These are phyloP conservation scores for Mortierella sp. DNA, from an alignment of 371 early-diverging fungal species.

Conservation along the genomic window DNA sequence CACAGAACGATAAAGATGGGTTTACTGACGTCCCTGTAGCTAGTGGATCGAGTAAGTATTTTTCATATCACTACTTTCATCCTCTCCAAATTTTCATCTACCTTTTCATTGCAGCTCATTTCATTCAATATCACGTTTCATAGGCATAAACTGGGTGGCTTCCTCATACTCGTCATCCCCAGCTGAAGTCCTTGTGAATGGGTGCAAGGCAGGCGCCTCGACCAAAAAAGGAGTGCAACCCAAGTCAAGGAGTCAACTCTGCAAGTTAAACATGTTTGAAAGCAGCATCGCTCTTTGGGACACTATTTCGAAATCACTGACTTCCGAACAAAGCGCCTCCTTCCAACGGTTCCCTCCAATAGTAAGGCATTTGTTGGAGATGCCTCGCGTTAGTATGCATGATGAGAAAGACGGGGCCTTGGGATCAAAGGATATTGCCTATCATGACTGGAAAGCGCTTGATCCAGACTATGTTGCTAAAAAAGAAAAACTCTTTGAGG, in stretches of 20 bases:
- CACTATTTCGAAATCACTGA: background rate
- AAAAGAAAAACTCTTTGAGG: constrained; percentile 57
- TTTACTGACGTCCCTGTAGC: constrained; percentile 48
- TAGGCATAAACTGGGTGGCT: constrained; percentile 65
- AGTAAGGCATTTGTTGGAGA: constrained; percentile 5
- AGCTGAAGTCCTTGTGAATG: constrained; percentile 68
- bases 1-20: constrained; percentile 26
- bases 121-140: background rate
- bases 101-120: background rate
- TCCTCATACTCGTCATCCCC: constrained; percentile 43
- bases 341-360: background rate
- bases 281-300: constrained; percentile 18
- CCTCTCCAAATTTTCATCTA: background rate
- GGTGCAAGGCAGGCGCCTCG: constrained; percentile 58
- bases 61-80: too few species aligned
- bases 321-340: background rate
- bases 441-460: constrained; percentile 58
- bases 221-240: constrained; percentile 60
- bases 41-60: constrained; percentile 53
- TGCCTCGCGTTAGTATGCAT: too few species aligned
- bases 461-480: constrained; percentile 56
- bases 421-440: constrained; percentile 32
- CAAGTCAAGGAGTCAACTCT: constrained; percentile 55
- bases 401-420: background rate
- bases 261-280: constrained; percentile 44